Evolutionary conservation across 176 grass and related monocot genomes (phyloP), one percentile per base, ranked within the genome.

Genomic region (Zoysia pacifica): DNA sequence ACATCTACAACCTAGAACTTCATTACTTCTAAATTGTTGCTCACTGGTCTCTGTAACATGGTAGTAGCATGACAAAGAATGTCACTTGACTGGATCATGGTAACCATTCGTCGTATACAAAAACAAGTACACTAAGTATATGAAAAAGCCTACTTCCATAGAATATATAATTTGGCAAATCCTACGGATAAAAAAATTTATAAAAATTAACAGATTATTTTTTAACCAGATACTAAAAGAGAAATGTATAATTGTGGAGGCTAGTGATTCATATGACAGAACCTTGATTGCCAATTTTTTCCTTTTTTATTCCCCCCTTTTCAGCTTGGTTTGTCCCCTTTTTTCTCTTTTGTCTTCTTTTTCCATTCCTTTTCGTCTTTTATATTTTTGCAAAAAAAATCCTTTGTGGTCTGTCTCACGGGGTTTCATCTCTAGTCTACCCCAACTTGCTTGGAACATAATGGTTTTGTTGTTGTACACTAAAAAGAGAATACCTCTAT

Each of bases 61-160:
- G 19, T n/a, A 55, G 19, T 48, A 70, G 10, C 37, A 2, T 11
- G 61, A 19, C 53, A 69, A 19, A 69, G 13, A 4, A 13, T 51
- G 67, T 14, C 11, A 86, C 2, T 37, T 62, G 10, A 62, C 47
- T 47, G 28, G 49, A 63, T 51, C 11, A 38, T 36, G 54, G 45
- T 41, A 70, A 20, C 39, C 18, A 45, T 69, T 74, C 63, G 14
- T 13, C 48, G 51, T 75, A 62, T 40, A 14, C 15, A 61, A 51
- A 69, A 37, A 47, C 55, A 75, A 67, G 36, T 18, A 62, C n/a
- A 81, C 51, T 14, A 67, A 40, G 43, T 41, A 12, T 44, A 69
- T 37, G 15, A 13, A n/a, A 69, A 69, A 69, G 2, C 19, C 10
- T 79, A 72, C 40, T 52, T 40, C 42, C 71, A 14, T 46, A 72